Percentiles rank a stretch among this genome's conserved stretches.
phyloP scores from a whole-genome alignment of 1,139 yeast species.

The Maudiozyma humilis region DNA sequence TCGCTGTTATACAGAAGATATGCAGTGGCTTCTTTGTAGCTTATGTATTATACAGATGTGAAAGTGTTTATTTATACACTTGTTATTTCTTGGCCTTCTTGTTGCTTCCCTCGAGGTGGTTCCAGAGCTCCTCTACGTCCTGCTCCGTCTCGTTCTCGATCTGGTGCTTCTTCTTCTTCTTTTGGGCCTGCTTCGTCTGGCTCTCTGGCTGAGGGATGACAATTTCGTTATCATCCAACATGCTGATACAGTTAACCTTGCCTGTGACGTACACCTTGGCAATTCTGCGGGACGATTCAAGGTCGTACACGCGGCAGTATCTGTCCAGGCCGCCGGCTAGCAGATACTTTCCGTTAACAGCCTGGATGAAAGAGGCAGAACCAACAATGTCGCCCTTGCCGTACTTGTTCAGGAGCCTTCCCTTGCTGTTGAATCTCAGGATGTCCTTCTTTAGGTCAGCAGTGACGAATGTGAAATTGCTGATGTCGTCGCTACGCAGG shows the following conservation, averaged over 20 bases:
- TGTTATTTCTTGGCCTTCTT: conserved; percentile 1
- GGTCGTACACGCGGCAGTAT: conserved; percentile 68
- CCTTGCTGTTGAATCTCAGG: conserved; percentile 44
- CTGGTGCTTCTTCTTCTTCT: conserved; percentile 10
- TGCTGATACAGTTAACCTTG: conserved; percentile 50
- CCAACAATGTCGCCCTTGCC: conserved; percentile 40
- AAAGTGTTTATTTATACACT: no score
- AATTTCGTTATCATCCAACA: conserved; percentile 35
- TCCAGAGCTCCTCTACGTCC: conserved; percentile 20
- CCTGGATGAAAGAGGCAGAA: conserved; percentile 31
- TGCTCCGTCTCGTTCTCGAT: conserved; percentile 13
- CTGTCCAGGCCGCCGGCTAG: conserved; percentile 81
- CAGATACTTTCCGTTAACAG: conserved; percentile 26
- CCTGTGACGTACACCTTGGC: conserved; percentile 73
- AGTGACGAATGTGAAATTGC: conserved; percentile 20
- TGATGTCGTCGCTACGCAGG: conserved; percentile 12
- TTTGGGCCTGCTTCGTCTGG: conserved; percentile 5
- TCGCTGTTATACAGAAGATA: no score
- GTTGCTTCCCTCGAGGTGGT: conserved; percentile 12
- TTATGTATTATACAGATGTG: not conserved
- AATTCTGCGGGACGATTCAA: conserved; percentile 46
- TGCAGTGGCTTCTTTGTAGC: not conserved
- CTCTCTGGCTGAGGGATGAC: conserved; percentile 15
- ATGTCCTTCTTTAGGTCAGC: conserved; percentile 33
- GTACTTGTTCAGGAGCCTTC: conserved; percentile 37